Evolutionary conservation across 2,329 filamentous ascomycete species (phyloP).

Genomic region (Aspergillus bombycis): DNA sequence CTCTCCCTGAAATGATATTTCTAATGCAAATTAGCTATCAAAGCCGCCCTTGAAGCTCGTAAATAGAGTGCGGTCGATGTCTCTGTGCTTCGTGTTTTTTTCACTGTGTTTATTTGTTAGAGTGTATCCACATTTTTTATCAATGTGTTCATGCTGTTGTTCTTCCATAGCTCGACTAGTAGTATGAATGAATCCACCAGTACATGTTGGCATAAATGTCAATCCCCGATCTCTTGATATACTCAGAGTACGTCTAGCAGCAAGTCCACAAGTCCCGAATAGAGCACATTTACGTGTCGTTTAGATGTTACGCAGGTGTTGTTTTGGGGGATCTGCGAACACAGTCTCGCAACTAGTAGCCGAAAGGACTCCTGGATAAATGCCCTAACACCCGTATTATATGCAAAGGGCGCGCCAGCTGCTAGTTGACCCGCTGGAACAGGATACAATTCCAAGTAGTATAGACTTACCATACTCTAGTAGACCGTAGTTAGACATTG

Average conservation of each 20-base stretch:
- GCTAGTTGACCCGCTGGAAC: no score
- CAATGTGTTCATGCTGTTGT: not conserved
- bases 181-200: not conserved
- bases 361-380: not conserved
- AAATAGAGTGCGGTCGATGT: constrained; percentile 23
- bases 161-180: not conserved
- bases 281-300: not conserved
- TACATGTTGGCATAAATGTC: not conserved
- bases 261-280: not conserved
- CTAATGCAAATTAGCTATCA: constrained; percentile 42
- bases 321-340: not conserved
- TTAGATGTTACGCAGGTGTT: not conserved
- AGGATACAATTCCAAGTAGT: no score
- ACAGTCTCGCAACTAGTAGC: not conserved
- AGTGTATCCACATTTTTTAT: not conserved
- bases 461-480: no score
- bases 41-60: constrained; percentile 40
- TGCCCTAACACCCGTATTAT: no score
- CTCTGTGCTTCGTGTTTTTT: not conserved
- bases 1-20: not conserved
- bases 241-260: not conserved
- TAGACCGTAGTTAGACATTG: no score
- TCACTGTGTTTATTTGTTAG: not conserved
- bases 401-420: no score
- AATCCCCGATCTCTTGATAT: no score